A percentile compares a stretch with the other conserved stretches of the same genome.
Evolutionary conservation across 768 basidiomycete species (phyloP).

Genomic region (Amanita subjunquillea): DNA sequence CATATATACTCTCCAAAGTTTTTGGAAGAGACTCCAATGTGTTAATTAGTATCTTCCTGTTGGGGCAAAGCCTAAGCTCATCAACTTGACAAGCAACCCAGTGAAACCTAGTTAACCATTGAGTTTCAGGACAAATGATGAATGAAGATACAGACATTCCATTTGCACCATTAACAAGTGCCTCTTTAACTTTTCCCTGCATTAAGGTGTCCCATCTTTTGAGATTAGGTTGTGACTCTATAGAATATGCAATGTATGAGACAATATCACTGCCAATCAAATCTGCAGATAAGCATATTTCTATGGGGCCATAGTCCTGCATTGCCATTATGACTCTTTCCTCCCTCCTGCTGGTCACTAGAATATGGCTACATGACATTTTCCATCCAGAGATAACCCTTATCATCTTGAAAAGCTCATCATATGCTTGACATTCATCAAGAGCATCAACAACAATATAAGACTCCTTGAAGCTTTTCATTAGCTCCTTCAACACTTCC

Average conservation of each 20-base stretch:
- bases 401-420: not conserved
- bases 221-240: not conserved
- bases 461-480: not conserved
- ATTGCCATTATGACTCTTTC: not conserved
- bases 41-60: not conserved
- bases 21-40: not conserved
- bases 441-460: conserved; percentile 2
- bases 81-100: not conserved
- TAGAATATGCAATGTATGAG: not conserved
- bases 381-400: not conserved
- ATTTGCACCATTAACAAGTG: not conserved
- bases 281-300: not conserved
- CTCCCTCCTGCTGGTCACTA: not conserved
- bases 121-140: not conserved
- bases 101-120: not conserved
- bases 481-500: not conserved
- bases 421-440: not conserved
- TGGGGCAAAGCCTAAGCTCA: not conserved
- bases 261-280: not conserved
- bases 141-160: not conserved
- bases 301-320: not conserved
- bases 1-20: not conserved
- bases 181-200: not conserved
- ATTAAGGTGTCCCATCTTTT: not conserved
- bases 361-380: not conserved